Base-by-base conservation (phyloP, 257 asterid species). In the Forsythia suspensa region DNA sequence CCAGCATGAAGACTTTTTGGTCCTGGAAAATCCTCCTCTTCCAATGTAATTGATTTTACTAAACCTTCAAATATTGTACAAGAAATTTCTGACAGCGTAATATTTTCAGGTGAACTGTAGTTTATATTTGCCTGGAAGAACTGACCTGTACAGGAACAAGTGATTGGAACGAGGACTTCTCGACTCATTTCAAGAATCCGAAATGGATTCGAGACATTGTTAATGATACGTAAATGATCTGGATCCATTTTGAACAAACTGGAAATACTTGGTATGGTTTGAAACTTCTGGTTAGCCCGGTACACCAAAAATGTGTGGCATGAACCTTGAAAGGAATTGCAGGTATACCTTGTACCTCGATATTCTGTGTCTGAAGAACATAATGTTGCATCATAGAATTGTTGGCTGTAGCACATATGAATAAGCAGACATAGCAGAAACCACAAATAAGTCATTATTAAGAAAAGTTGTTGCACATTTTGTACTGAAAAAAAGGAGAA, bases 271-370 rank as follows among this genome's bases (percentile, higher is more conserved):
- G 80, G 68, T 67, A 89, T 57, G 15, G 96, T 86, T 9, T 77
- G 70, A 73, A 85, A 85, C 72, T 57, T 44, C 1, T 57, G 24
- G 38, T 80, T 76, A 0, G 93, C 91, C 42, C 96, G 74, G 74
- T 84, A 91, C 0, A 89, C 87, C 65, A 93, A 71, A 82, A 81
- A 93, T 4, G 97, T 87, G 3, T 57, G 72, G 67, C 97, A 93
- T 0, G 87, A 77, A 37, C 48, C 72, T 3, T 36, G 76, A 2
- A 81, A 74, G 55, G 89, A 78, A 71, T 37, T 68, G 82, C 97
- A 91, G 69, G 85, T 82, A 85, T 91, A 93, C 74, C 86, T 85
- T 1, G 96, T 85, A 20, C 93, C 92, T 4, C 87, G 96, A 71
- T 76, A 69, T 39, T 59, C 73, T 18, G 24, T 39, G 42, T 42